Conservation (phyloP, 257 asterid genomes). For the Anisodus acutangulus region DNA sequence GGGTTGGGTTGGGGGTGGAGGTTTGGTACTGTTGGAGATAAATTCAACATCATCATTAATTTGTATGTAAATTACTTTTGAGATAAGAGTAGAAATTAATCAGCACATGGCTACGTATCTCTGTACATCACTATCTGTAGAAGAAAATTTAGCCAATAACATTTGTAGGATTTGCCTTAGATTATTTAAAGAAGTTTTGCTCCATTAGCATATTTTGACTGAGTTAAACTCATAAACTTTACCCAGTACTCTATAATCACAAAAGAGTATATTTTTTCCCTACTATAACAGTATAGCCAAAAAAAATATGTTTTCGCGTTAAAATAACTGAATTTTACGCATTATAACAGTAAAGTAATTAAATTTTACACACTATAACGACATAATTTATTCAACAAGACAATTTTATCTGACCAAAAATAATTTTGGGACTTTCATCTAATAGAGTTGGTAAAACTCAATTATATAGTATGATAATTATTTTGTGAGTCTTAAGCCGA, state of each 20-base stretch:
- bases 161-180: background rate
- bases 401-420: too few species aligned
- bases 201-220: background rate
- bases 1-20: too few species aligned
- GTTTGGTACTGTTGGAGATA: background rate
- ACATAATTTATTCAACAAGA: too few species aligned
- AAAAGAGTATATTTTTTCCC: background rate
- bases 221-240: background rate
- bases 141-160: background rate
- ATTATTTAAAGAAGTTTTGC: background rate
- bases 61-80: background rate
- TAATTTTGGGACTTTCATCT: too few species aligned
- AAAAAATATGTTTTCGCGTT: background rate
- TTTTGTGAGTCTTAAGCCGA: too few species aligned
- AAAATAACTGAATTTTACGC: background rate
- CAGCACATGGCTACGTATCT: background rate
- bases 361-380: too few species aligned
- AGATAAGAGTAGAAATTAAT: background rate
- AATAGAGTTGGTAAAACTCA: too few species aligned
- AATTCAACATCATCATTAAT: background rate
- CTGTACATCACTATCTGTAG: background rate
- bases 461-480: too few species aligned
- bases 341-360: too few species aligned
- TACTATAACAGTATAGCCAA: background rate
- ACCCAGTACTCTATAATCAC: background rate